These are phyloP conservation scores for Pseudogymnoascus sp. DNA, from an alignment of 2,329 filamentous ascomycete genomes.

Conservation along the genomic window DNA sequence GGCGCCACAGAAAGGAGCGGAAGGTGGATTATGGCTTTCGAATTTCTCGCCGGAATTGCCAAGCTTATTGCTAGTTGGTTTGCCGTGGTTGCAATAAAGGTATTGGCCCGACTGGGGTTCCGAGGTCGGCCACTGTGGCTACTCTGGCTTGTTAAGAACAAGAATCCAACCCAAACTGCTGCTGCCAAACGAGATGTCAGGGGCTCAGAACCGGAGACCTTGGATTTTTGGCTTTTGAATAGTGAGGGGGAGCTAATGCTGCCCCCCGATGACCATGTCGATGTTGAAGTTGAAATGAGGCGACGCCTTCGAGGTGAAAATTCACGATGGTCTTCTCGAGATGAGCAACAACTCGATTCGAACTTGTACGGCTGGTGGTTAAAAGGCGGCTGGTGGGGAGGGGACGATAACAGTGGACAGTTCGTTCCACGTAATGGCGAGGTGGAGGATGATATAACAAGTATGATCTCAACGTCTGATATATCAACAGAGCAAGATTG, in stretches of 20 bases:
- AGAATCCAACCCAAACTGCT: conserved; percentile 13
- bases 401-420: conserved; percentile 70
- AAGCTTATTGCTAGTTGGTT: conserved; percentile 47
- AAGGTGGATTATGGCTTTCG: conserved; percentile 67
- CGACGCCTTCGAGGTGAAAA: conserved; percentile 43
- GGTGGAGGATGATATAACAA: conserved; percentile 66
- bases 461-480: conserved; percentile 55
- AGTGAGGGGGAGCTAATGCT: conserved; percentile 46
- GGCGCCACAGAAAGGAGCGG: conserved; percentile 71
- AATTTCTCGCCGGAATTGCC: conserved; percentile 69
- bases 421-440: conserved; percentile 52
- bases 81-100: conserved; percentile 15
- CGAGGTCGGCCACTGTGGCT: conserved; percentile 57
- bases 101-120: conserved; percentile 53
- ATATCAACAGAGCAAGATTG: conserved; percentile 26
- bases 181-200: conserved; percentile 14
- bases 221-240: conserved; percentile 46
- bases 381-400: conserved; percentile 75
- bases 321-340: conserved; percentile 33
- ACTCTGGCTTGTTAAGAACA: conserved; percentile 26
- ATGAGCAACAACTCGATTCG: conserved; percentile 62
- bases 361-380: conserved; percentile 82
- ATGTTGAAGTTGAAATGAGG: conserved; percentile 74
- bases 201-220: conserved; percentile 26
- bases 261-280: conserved; percentile 56